Evolutionary conservation across 768 basidiomycete genomes (phyloP), one percentile per base, ranked within the genome.

Genomic region (Floccularia luteovirens): DNA sequence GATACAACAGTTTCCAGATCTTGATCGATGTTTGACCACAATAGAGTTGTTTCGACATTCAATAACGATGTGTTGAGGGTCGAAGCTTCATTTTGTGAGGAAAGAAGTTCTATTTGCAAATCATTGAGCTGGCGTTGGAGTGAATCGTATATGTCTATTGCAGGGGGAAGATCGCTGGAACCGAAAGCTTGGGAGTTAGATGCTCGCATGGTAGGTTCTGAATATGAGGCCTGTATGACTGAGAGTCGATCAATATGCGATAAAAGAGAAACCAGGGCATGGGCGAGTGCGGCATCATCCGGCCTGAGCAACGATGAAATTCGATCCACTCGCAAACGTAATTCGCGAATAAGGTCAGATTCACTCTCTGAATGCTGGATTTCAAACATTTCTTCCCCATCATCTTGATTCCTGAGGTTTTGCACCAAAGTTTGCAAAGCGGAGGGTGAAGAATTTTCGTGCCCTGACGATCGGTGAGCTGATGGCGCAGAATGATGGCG

Each of bases 21-120:
- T 37, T 76, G 69, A 48, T 89, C 86, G 22, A 91, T 79, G 24
- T 72, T 67, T 2, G 74, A 63, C 88, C 89, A 92, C 0, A 92
- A 61, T 10, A 89, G 64, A 0, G 82, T 70, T 1, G 69, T 61
- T 51, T 84, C 79, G 1, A 83, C 75, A 7, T 54, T 67, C 24
- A 69, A 62, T 10, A 65, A 64, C 2, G 77, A 77, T 16, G 72
- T 63, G 17, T 63, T 53, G 22, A 57, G 63, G 5, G 60, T 58
- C 7, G 65, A 49, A 12, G 60, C 45, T 4, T 58, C 62, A 13
- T 63, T 55, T 33, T 66, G 67, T 3, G 64, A 63, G 3, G 72
- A 66, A 22, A 68, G 64, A 3, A 75, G 66, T 47, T 78, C 74
- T 21, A 77, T 51, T 53, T 83, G 82, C 8, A 90, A 56, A 43